phyloP scores from a whole-genome alignment of 2,329 filamentous ascomycete genomes.

The Pseudocercospora eumusae region DNA sequence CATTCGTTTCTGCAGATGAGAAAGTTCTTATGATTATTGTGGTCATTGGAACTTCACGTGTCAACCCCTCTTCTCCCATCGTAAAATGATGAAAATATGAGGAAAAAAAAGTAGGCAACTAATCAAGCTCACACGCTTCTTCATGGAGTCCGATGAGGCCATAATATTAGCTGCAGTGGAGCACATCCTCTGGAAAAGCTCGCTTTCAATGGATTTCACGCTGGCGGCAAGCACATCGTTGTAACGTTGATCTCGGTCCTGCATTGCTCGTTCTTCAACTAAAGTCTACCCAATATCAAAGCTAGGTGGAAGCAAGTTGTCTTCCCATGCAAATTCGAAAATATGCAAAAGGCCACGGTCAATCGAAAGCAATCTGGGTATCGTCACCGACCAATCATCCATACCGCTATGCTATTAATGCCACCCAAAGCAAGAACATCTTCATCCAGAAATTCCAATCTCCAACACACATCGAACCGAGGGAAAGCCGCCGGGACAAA shows the following conservation, averaged over 20 bases:
- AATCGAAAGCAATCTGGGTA: conserved; percentile 27
- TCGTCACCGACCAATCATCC: conserved; percentile 24
- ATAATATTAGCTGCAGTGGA: no score
- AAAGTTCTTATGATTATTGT: no score
- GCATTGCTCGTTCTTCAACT: background rate
- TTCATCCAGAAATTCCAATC: background rate
- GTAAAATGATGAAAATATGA: no score
- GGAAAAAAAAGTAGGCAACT: no score
- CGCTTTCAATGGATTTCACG: no score
- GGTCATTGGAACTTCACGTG: no score
- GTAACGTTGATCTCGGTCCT: background rate
- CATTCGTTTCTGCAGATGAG: no score
- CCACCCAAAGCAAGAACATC: conserved; percentile 12
- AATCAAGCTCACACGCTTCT: no score
- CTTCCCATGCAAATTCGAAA: conserved; percentile 6
- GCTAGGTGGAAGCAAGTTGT: background rate
- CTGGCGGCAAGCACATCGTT: background rate
- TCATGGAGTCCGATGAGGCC: no score
- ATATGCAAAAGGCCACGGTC: conserved; percentile 1
- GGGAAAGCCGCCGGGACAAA: conserved; percentile 3
- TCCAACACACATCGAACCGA: conserved; percentile 3
- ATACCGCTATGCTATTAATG: conserved; percentile 29
- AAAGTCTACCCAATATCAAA: background rate
- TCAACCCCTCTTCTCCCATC: no score
- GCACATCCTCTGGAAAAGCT: no score